phyloP scores from a whole-genome alignment of 805 yeast genomes.

The Ogataea trehalophila region DNA sequence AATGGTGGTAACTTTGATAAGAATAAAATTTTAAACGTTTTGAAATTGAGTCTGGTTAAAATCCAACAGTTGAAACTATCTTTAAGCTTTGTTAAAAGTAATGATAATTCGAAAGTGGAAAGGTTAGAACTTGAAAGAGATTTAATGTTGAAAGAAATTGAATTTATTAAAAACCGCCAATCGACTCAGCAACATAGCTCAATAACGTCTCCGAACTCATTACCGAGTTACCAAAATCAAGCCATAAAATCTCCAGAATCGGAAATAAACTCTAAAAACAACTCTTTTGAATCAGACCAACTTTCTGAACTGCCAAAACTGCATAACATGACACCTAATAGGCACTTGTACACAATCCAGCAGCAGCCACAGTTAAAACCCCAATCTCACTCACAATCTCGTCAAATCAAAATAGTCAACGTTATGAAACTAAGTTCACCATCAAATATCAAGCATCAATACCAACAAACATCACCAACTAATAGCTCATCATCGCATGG shows the following conservation, averaged over 20 bases:
- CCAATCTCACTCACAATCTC: neutral
- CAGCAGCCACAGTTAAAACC: neutral
- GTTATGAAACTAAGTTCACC: conserved; percentile 4
- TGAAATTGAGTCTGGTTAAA: conserved; percentile 16
- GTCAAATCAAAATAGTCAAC: conserved; percentile 12
- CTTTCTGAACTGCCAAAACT: conserved; percentile 3
- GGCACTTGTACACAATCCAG: conserved; percentile 2
- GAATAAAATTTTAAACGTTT: conserved; percentile 6
- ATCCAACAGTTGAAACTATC: conserved; percentile 15
- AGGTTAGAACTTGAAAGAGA: conserved; percentile 22
- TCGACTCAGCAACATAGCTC: neutral
- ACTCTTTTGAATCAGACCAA: neutral
- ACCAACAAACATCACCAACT: too few relatives aligned
- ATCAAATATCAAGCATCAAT: neutral
- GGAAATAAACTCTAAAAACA: neutral
- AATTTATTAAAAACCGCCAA: conserved; percentile 16
- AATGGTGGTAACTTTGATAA: too few relatives aligned
- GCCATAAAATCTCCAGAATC: neutral
- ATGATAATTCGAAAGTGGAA: conserved; percentile 17
- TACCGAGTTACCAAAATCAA: neutral
- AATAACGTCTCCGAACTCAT: neutral
- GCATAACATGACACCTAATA: conserved; percentile 7
- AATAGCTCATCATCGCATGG: too few relatives aligned
- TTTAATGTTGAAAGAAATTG: conserved; percentile 20
- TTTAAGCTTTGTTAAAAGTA: conserved; percentile 13